Evolutionary conservation across 2,329 filamentous ascomycete species (phyloP).

Genomic region (Paraphaeosphaeria minitans): DNA sequence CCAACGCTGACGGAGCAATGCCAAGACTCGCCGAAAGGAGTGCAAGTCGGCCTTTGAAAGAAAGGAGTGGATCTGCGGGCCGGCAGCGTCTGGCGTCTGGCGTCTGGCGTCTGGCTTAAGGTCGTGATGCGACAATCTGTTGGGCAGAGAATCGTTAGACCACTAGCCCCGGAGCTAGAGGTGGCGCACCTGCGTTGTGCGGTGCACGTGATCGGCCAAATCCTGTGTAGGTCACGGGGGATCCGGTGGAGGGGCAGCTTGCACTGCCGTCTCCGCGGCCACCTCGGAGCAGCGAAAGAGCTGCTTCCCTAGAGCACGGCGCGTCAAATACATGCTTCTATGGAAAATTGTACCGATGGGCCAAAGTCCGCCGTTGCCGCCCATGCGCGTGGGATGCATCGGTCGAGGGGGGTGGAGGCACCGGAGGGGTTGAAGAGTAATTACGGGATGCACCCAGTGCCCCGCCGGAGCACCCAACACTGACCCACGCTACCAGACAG

Average conservation of each 20-base stretch:
- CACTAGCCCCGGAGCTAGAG: conserved; percentile 7
- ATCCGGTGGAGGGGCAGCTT: conserved; percentile 16
- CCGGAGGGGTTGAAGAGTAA: conserved; percentile 24
- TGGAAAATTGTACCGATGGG: conserved; percentile 15
- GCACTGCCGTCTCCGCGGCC: conserved; percentile 13
- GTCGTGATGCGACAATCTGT: conserved; percentile 23
- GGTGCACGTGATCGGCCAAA: conserved; percentile 17
- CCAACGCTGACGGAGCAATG: conserved; percentile 14
- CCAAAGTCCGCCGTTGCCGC: conserved; percentile 32
- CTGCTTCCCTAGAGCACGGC: conserved; percentile 3
- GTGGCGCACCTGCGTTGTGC: conserved; percentile 9
- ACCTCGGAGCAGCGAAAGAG: conserved; percentile 8
- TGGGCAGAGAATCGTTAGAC: conserved; percentile 21
- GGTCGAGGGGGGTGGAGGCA: conserved; percentile 21
- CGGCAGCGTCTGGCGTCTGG: conserved; percentile 27
- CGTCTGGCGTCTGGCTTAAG: conserved; percentile 22
- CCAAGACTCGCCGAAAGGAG: conserved; percentile 3
- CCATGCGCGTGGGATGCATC: conserved; percentile 30
- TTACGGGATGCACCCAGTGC: conserved; percentile 26
- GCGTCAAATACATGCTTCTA: not conserved
- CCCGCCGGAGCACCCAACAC: conserved; percentile 28
- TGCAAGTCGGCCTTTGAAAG: conserved; percentile 22
- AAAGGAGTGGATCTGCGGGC: conserved; percentile 30
- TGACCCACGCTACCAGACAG: conserved; percentile 30
- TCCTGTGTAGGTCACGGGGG: conserved; percentile 12